A percentile compares a stretch with the other conserved stretches of the same genome.
Evolutionary conservation across 1,284 basidiomycete species (phyloP).

Genomic region (Porodaedalea pini): DNA sequence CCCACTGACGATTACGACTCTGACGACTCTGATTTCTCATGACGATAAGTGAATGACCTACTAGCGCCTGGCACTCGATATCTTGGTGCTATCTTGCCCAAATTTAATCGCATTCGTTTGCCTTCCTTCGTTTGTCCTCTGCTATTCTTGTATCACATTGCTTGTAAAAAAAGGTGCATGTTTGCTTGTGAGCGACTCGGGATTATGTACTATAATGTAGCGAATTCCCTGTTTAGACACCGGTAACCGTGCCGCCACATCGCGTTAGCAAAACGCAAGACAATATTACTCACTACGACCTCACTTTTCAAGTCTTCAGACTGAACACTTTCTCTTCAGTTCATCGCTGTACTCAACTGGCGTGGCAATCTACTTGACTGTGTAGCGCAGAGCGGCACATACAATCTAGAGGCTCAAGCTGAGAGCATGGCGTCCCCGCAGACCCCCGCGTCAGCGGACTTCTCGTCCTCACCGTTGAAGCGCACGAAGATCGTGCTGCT

Average conservation of each 20-base stretch:
- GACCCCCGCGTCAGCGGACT: conserved; percentile 74
- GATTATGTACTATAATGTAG: neutral
- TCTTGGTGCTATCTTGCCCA: too few relatives aligned
- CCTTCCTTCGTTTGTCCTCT: too few relatives aligned
- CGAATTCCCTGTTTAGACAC: neutral
- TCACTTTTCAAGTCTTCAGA: neutral
- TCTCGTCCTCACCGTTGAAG: conserved; percentile 83
- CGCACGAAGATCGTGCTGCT: conserved; percentile 96
- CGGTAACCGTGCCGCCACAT: neutral
- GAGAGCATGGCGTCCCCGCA: conserved; percentile 31
- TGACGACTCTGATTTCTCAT: conserved; percentile 8
- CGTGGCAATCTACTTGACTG: neutral
- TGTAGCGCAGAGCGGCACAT: neutral
- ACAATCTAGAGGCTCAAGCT: neutral
- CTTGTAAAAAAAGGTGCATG: too few relatives aligned
- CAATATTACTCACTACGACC: neutral
- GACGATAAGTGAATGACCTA: too few relatives aligned
- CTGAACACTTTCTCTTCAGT: neutral
- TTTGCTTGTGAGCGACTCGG: too few relatives aligned
- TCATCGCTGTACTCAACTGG: neutral
- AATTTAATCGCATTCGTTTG: too few relatives aligned
- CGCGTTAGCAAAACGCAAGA: neutral
- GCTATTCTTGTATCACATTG: too few relatives aligned
- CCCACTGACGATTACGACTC: conserved; percentile 11
- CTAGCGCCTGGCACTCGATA: too few relatives aligned